Evolutionary conservation across 495 filamentous ascomycete species (phyloP), one percentile per base, ranked within the genome.

Genomic region (Aspergillus carlsbadensis): DNA sequence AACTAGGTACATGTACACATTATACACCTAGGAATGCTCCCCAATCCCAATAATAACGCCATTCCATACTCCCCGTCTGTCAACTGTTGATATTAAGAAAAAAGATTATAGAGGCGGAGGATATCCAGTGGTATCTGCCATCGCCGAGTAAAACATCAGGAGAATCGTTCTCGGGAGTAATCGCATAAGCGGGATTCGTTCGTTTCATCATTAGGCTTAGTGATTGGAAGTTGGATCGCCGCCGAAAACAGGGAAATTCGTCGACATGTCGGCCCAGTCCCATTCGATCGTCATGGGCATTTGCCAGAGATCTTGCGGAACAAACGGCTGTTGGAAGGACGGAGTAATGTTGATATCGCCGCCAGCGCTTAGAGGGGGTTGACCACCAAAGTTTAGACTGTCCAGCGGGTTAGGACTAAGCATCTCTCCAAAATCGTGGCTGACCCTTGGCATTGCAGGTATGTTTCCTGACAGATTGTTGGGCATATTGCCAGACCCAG

Each of bases 281-380:
- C 95, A 98, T 66, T 98, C 95, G 18, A 98, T 81, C 13, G 90
- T 94, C 86, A 96, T 95, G 10, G 92, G 89, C 84, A 96, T 87
- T 69, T 91, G 88, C 89, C 92, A 98, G 48, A 98, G 73, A 77
- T 98, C 95, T 63, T 93, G 91, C n/a, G 94, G 94, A 41, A 98
- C 87, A 64, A 96, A 91, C 1, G 92, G 92, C 59, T 96, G 91
- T 66, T 96, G 91, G 66, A 91, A 92, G 20, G 54, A 49, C 5
- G 75, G 72, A 39, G 66, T 69, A 56, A 79, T 70, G 17, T 68
- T 67, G n/a, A 70, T 65, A 2, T 82, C 59, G 70, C 63, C 62
- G 70, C 63, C 35, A 67, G 65, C 14, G 55, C 74, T 36, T 67
- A 72, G 57, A 59, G 63, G 54, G 45, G 57, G 56, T 67, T 70